A percentile compares a stretch with the other conserved stretches of the same genome.
These are phyloP conservation scores for Torulaspora franciscae DNA, from an alignment of 805 yeast species.

Conservation along the genomic window DNA sequence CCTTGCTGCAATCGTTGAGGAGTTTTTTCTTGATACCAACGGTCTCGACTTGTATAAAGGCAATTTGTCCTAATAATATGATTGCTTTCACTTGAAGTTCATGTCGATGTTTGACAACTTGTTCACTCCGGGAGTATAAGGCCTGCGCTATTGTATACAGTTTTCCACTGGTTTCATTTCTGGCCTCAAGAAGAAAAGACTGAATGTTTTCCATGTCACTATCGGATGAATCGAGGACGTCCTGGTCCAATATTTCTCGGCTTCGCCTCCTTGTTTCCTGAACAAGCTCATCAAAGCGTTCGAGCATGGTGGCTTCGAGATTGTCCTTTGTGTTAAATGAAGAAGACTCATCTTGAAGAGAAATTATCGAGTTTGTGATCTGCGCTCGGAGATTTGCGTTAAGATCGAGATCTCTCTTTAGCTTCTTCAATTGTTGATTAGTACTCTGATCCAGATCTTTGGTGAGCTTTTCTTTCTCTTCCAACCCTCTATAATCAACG, in stretches of 20 bases:
- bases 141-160: constrained; percentile 30
- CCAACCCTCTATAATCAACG: constrained; percentile 10
- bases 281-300: constrained; percentile 26
- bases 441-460: constrained; percentile 14
- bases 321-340: constrained; percentile 19
- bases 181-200: constrained; percentile 7
- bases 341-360: constrained; percentile 10
- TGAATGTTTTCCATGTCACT: constrained; percentile 9
- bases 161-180: constrained; percentile 17
- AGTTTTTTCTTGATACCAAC: constrained; percentile 34
- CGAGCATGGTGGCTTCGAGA: constrained; percentile 25
- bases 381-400: constrained; percentile 14
- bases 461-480: constrained; percentile 10
- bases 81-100: constrained; percentile 35
- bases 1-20: constrained; percentile 32
- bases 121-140: constrained; percentile 23
- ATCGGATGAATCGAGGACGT: constrained; percentile 12
- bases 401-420: constrained; percentile 19
- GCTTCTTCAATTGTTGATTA: constrained; percentile 15
- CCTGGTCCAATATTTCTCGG: constrained; percentile 19
- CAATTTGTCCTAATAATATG: constrained; percentile 29
- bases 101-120: constrained; percentile 30
- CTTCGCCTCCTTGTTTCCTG: constrained; percentile 16
- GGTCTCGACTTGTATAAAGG: constrained; percentile 38
- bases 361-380: constrained; percentile 10